Percentiles rank a stretch among this genome's conserved stretches.
Conservation (phyloP, 257 asterid genomes). For the Solanum sitiens region DNA sequence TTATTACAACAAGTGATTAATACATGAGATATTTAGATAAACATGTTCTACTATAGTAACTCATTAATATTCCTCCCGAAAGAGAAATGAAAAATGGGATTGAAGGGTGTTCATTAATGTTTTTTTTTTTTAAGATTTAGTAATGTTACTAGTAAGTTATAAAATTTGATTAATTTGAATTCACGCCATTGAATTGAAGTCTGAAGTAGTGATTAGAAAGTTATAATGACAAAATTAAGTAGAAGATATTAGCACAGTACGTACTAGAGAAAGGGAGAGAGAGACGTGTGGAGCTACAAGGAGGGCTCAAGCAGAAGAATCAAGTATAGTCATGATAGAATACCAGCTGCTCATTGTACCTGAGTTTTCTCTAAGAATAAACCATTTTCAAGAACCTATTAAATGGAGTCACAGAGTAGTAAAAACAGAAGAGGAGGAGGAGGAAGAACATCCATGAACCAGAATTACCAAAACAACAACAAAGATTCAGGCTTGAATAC, state of each 20-base stretch:
- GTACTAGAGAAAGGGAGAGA: not conserved
- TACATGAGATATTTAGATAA: not conserved
- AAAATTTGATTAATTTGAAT: too few relatives aligned
- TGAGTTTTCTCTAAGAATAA: not conserved
- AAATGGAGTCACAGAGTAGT: constrained; percentile 17
- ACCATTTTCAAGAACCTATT: not conserved
- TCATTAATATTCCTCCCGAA: not conserved
- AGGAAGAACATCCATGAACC: not conserved
- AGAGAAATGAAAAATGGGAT: not conserved
- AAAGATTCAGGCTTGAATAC: constrained; percentile 7
- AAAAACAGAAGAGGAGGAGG: not conserved
- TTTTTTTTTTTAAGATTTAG: too few relatives aligned
- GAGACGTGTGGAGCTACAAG: not conserved
- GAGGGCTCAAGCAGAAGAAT: not conserved
- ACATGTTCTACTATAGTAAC: not conserved
- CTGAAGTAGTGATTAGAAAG: not conserved
- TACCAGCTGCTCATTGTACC: not conserved
- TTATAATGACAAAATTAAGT: not conserved
- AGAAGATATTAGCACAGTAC: not conserved
- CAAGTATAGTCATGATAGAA: not conserved
- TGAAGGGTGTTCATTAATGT: too few relatives aligned
- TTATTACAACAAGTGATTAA: not conserved
- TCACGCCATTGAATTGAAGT: too few relatives aligned
- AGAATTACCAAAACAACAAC: not conserved
- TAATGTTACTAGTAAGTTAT: too few relatives aligned